Evolutionary conservation across 148 eudicot species (phyloP), one percentile per base, ranked within the genome.

Genomic region (Diospyros kaki): DNA sequence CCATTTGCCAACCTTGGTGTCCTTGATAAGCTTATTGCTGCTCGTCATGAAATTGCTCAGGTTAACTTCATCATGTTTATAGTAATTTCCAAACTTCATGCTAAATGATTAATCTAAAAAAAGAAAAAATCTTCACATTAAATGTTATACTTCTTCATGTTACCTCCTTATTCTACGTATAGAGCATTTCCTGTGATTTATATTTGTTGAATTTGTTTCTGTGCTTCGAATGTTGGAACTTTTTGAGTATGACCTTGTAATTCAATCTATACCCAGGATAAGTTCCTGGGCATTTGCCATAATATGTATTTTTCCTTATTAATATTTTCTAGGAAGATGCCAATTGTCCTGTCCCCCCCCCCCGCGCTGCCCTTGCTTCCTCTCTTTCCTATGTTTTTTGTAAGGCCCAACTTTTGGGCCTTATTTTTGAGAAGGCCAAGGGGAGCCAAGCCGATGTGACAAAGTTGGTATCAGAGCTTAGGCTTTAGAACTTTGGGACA

Each of bases 31-130:
- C 91, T 95, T 72, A 89, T 92, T 75, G 88, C 94, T 75, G 77
- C 96, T 40, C 97, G 99, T 41, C 96, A 92, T 80, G 99, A 95
- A 70, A 82, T 92, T 84, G 88, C 99, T 72, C 90, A 92, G 97
- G 99, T 90, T 60, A 53, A 66, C 64, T 1, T 67, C 65, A 73
- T 7, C 58, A 58, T 43, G 41, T 51, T 39, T 58, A 53, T 48
- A 41, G 51, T 54, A 28, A 28, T 45, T 66, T 72, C 39, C 18
- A 66, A 64, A 5, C 58, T n/a, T 48, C 51, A 17, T 63, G 46
- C 52, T 73, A 51, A 51, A 63, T 28, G 28, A 28, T 28, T 28
- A 28, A 28, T 28, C 28, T 28, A 28, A 28, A 28, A 28, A 28
- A 28, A 28, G 0, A 28, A 28, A 28, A 28, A 66, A 64, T 1